Evolutionary conservation across 2,329 filamentous ascomycete species (phyloP).

Genomic region (Thelonectria blattea): DNA sequence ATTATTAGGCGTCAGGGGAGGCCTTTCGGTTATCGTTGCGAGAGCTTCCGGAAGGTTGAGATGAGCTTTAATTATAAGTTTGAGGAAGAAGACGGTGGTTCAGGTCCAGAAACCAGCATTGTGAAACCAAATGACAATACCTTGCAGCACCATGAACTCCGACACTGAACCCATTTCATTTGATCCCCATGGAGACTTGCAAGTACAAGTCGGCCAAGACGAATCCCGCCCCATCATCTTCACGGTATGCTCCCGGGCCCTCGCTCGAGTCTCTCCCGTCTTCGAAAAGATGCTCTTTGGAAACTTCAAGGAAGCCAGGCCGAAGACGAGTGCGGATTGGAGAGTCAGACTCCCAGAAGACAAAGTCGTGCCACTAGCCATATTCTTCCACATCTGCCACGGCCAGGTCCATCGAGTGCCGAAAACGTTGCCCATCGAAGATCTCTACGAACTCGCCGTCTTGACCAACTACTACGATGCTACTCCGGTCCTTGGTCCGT

Average conservation of each 20-base stretch:
- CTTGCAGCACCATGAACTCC: slow-evolving; percentile 11
- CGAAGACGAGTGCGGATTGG: slow-evolving; percentile 29
- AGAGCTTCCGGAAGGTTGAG: slow-evolving; percentile 11
- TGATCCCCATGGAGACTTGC: slow-evolving; percentile 23
- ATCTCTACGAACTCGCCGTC: slow-evolving; percentile 38
- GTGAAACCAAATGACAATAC: not conserved
- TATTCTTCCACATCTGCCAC: slow-evolving; percentile 42
- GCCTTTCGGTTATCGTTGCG: not conserved
- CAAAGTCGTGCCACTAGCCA: slow-evolving; percentile 35
- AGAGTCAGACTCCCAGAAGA: slow-evolving; percentile 41
- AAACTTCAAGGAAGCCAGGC: slow-evolving; percentile 34
- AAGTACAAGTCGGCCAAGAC: slow-evolving; percentile 16
- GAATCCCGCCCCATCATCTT: slow-evolving; percentile 18
- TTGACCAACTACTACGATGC: slow-evolving; percentile 43
- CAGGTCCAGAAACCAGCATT: not conserved
- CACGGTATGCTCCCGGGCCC: slow-evolving; percentile 37
- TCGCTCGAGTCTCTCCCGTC: slow-evolving; percentile 37
- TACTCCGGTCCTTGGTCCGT: slow-evolving; percentile 34
- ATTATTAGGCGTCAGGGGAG: slow-evolving; percentile 9
- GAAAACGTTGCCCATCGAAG: slow-evolving; percentile 24
- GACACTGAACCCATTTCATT: slow-evolving; percentile 11
- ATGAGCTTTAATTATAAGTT: not conserved
- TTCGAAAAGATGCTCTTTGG: slow-evolving; percentile 41
- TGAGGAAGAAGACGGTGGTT: not conserved
- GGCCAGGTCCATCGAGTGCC: slow-evolving; percentile 38